A percentile compares a stretch with the other conserved stretches of the same genome.
These are phyloP conservation scores for Penicillium expansum DNA, from an alignment of 2,329 filamentous ascomycete species.

Conservation along the genomic window DNA sequence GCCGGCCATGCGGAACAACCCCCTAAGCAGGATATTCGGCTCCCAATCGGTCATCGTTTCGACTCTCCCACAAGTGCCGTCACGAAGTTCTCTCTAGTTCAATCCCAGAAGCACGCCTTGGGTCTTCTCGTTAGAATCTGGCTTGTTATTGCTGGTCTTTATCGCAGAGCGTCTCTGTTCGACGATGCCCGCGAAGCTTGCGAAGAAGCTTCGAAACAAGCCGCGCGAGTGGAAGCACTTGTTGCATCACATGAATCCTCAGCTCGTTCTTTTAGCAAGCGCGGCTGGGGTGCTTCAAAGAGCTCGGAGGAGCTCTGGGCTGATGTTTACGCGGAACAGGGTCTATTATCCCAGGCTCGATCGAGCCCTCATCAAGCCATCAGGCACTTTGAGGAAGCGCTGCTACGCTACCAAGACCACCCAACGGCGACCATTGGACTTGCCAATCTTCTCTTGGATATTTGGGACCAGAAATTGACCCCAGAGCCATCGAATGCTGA, in stretches of 20 bases:
- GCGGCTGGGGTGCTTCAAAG: constrained; percentile 75
- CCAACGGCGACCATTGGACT: constrained; percentile 75
- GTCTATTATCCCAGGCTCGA: constrained; percentile 63
- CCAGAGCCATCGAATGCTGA: constrained; percentile 33
- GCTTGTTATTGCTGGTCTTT: constrained; percentile 86
- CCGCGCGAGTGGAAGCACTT: constrained; percentile 67
- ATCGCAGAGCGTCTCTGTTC: constrained; percentile 74
- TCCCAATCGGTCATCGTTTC: constrained; percentile 38
- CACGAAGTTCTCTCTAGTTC: constrained; percentile 50
- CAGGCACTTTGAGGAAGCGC: constrained; percentile 74
- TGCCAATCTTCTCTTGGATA: constrained; percentile 80
- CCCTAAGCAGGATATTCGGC: constrained; percentile 40
- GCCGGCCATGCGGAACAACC: constrained; percentile 44
- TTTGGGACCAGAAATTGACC: constrained; percentile 61
- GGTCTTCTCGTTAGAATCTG: constrained; percentile 73
- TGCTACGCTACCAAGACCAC: constrained; percentile 78
- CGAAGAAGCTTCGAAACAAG: constrained; percentile 75
- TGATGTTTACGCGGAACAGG: constrained; percentile 78
- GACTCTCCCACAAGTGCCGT: constrained; percentile 42
- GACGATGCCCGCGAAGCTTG: constrained; percentile 79
- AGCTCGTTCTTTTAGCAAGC: constrained; percentile 59
- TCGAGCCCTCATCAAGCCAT: constrained; percentile 66
- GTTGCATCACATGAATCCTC: constrained; percentile 61
- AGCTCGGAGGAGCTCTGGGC: constrained; percentile 81
- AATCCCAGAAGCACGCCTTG: constrained; percentile 56